A percentile compares a stretch with the other conserved stretches of the same genome.
These are phyloP conservation scores for Colletotrichum endophyticum DNA, from an alignment of 2,329 filamentous ascomycete genomes.

Conservation along the genomic window DNA sequence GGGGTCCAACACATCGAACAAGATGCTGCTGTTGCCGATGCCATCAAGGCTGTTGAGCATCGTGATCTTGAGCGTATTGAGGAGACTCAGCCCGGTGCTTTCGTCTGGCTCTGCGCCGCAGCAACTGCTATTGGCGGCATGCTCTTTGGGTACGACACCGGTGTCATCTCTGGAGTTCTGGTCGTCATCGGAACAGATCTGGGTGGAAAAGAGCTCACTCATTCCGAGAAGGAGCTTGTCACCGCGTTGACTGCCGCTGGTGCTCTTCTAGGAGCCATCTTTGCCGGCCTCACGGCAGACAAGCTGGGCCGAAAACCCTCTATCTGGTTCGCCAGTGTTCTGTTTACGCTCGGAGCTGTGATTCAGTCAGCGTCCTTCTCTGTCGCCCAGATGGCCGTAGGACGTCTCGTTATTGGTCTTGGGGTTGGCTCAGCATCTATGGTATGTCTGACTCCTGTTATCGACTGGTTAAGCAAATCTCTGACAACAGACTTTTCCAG, in stretches of 20 bases:
- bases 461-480: fast-evolving
- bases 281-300: slow-evolving; percentile 26
- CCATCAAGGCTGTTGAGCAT: background rate
- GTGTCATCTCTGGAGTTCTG: slow-evolving; percentile 52
- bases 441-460: slow-evolving; percentile 29
- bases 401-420: slow-evolving; percentile 34
- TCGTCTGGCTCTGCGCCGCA: slow-evolving; percentile 30
- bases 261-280: slow-evolving; percentile 25
- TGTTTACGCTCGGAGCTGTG: slow-evolving; percentile 26
- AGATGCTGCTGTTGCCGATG: background rate
- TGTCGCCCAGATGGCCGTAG: slow-evolving; percentile 25
- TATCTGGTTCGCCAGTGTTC: slow-evolving; percentile 8
- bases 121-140: slow-evolving; percentile 30
- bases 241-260: slow-evolving; percentile 25
- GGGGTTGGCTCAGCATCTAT: slow-evolving; percentile 47
- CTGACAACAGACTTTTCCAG: background rate
- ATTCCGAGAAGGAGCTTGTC: slow-evolving; percentile 42
- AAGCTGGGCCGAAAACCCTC: slow-evolving; percentile 23
- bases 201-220: slow-evolving; percentile 56
- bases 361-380: slow-evolving; percentile 23
- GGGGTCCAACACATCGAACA: background rate
- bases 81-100: slow-evolving; percentile 26
- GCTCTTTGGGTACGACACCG: slow-evolving; percentile 48
- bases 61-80: slow-evolving; percentile 23
- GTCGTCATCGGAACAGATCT: slow-evolving; percentile 46